Percentiles rank a stretch among this genome's conserved stretches.
Evolutionary conservation across 1,284 basidiomycete species (phyloP).

Genomic region (Rhodofomes roseus): DNA sequence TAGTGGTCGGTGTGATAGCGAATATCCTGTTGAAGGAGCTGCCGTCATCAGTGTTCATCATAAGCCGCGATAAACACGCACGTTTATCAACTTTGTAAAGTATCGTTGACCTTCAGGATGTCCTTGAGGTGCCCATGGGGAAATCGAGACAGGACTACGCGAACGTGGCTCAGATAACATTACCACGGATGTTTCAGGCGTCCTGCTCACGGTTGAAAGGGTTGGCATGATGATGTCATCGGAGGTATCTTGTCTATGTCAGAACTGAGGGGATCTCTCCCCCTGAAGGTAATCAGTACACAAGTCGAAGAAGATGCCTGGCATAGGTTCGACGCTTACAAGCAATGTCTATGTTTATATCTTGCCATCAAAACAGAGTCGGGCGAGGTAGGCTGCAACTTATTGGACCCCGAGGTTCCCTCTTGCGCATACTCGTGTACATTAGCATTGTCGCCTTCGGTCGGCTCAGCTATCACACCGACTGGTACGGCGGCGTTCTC

Average conservation of each 20-base stretch:
- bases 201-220: background rate
- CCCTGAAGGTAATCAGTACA: too few relatives aligned
- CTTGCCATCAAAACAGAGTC: background rate
- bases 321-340: background rate
- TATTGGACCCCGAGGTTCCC: background rate
- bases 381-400: background rate
- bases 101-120: constrained; percentile 5
- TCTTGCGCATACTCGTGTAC: background rate
- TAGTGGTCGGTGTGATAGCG: constrained; percentile 11
- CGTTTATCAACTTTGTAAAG: background rate
- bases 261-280: too few relatives aligned
- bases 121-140: background rate
- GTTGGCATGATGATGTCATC: background rate
- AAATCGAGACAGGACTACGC: background rate
- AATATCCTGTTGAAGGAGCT: background rate
- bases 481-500: background rate
- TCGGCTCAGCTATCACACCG: background rate
- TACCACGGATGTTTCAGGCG: background rate
- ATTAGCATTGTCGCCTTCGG: background rate
- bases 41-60: background rate
- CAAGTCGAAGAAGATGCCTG: too few relatives aligned
- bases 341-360: background rate
- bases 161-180: background rate
- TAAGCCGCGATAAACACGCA: background rate
- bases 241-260: background rate